Conservation (phyloP, 2,329 filamentous ascomycete genomes). For the Aspergillus hortae region DNA sequence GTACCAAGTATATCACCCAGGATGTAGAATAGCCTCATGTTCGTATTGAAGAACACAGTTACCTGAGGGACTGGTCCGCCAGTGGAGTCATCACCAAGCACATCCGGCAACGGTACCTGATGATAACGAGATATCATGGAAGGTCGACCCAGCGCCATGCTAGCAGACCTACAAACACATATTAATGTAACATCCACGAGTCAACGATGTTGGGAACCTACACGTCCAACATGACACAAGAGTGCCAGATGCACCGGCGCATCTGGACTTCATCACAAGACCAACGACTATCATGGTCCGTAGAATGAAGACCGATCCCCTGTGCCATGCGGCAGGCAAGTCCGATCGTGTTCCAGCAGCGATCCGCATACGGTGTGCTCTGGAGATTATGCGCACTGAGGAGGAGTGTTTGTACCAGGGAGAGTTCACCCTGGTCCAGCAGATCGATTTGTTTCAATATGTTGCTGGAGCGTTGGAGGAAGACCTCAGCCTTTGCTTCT, state of each 20-base stretch:
- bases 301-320: conserved; percentile 39
- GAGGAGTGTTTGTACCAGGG: conserved; percentile 40
- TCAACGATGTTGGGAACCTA: conserved; percentile 17
- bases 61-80: neutral
- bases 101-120: conserved; percentile 1
- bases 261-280: conserved; percentile 32
- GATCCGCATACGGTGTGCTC: conserved; percentile 36
- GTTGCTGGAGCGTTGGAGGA: conserved; percentile 31
- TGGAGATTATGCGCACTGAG: conserved; percentile 40
- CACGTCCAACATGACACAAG: conserved; percentile 38
- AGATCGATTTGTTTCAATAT: conserved; percentile 33
- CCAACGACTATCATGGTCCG: conserved; percentile 11
- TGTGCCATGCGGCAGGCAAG: conserved; percentile 41
- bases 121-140: conserved; percentile 28
- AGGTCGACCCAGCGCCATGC: conserved; percentile 34
- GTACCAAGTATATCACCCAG: neutral
- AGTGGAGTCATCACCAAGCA: neutral
- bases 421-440: conserved; percentile 34
- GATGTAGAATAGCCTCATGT: neutral
- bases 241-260: conserved; percentile 34
- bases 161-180: conserved; percentile 18
- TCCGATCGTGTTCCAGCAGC: conserved; percentile 44
- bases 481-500: conserved; percentile 26
- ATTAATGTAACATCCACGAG: neutral
- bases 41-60: neutral